phyloP scores from a whole-genome alignment of 495 filamentous ascomycete genomes.

The Bombardia bombarda region DNA sequence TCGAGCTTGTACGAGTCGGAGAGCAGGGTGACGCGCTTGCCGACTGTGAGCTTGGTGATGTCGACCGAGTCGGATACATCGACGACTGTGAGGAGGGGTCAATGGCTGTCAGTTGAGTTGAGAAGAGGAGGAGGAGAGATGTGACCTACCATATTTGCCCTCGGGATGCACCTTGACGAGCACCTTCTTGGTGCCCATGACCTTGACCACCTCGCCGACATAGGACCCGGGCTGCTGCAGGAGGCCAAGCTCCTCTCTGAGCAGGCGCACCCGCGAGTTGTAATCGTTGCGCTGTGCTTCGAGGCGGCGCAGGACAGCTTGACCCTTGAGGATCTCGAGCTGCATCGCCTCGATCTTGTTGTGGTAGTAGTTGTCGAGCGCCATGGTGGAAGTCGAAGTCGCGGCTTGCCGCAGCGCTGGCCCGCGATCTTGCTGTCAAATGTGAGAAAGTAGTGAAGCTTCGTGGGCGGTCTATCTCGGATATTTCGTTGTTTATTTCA shows the following conservation, averaged over 20 bases:
- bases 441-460: neutral
- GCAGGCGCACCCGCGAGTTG: conserved; percentile 91
- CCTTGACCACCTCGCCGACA: conserved; percentile 97
- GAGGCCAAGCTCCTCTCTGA: conserved; percentile 92
- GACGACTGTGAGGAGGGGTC: conserved; percentile 58
- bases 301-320: conserved; percentile 86
- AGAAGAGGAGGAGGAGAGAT: neutral
- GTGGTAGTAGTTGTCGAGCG: conserved; percentile 97
- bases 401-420: neutral
- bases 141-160: conserved; percentile 89
- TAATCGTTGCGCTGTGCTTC: conserved; percentile 99
- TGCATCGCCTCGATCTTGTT: conserved; percentile 99
- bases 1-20: conserved; percentile 97
- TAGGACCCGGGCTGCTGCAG: conserved; percentile 97
- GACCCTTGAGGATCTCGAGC: conserved; percentile 97
- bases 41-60: conserved; percentile 87
- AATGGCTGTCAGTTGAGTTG: neutral
- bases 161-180: conserved; percentile 98
- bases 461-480: too few relatives aligned
- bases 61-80: conserved; percentile 94
- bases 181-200: conserved; percentile 99
- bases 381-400: conserved; percentile 52
- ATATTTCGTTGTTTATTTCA: too few relatives aligned
- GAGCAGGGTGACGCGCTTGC: conserved; percentile 93
- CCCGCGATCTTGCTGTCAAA: too few relatives aligned